These are phyloP conservation scores for Pisolithus orientalis DNA, from an alignment of 768 basidiomycete genomes.

Conservation along the genomic window DNA sequence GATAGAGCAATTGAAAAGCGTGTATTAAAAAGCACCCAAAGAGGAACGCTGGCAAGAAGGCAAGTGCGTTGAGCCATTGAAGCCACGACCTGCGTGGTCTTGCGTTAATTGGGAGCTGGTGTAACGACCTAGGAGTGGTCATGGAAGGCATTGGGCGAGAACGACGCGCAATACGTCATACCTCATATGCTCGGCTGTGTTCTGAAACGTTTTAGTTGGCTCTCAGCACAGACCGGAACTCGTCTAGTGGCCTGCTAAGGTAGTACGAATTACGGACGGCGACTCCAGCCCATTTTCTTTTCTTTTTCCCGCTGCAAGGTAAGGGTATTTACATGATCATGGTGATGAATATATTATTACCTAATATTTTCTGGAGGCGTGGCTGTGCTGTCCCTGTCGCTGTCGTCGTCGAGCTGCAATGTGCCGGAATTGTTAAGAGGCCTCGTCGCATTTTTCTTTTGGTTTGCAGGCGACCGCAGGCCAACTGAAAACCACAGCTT, in stretches of 20 bases:
- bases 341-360: no score
- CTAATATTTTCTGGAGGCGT: neutral
- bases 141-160: slow-evolving; percentile 4
- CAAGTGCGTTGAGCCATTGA: slow-evolving; percentile 41
- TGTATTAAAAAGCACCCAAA: slow-evolving; percentile 65
- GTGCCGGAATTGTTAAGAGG: neutral
- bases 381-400: neutral
- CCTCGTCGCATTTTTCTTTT: neutral
- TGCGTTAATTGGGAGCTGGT: slow-evolving; percentile 46
- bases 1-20: slow-evolving; percentile 62
- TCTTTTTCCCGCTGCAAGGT: no score
- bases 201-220: neutral
- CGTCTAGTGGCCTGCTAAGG: no score
- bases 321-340: no score
- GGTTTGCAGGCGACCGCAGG: slow-evolving; percentile 5
- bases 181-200: neutral
- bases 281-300: no score
- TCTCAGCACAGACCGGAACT: no score
- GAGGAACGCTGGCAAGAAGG: slow-evolving; percentile 55
- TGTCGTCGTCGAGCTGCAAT: neutral
- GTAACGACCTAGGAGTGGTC: slow-evolving; percentile 17
- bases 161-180: neutral
- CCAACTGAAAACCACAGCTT: neutral
- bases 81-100: slow-evolving; percentile 52
- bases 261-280: no score